A percentile compares a stretch with the other conserved stretches of the same genome.
These are phyloP conservation scores for Fusarium proliferatum DNA, from an alignment of 2,329 filamentous ascomycete species.

Conservation along the genomic window DNA sequence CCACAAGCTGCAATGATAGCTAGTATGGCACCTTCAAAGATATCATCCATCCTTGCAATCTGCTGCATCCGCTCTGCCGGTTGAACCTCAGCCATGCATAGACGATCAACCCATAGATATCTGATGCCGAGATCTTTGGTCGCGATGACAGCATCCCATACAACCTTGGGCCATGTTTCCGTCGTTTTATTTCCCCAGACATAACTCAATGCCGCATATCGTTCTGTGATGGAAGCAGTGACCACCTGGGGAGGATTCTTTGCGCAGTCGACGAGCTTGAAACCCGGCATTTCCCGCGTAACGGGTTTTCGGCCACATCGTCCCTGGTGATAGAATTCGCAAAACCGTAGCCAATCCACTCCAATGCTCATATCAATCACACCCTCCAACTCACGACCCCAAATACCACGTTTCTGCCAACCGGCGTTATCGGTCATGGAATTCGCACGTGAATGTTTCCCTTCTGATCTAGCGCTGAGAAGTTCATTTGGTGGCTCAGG, in stretches of 20 bases:
- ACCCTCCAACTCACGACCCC: constrained; percentile 49
- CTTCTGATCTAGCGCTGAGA: constrained; percentile 37
- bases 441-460: constrained; percentile 34
- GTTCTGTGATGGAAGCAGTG: constrained; percentile 43
- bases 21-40: constrained; percentile 50
- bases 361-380: constrained; percentile 47
- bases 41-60: constrained; percentile 52
- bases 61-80: constrained; percentile 46
- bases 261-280: constrained; percentile 50
- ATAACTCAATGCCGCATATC: constrained; percentile 51
- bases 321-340: constrained; percentile 48
- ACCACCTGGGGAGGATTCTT: constrained; percentile 48
- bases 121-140: constrained; percentile 47
- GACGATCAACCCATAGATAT: constrained; percentile 54
- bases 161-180: constrained; percentile 47
- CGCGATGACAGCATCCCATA: constrained; percentile 48
- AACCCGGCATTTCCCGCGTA: constrained; percentile 44
- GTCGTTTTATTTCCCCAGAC: constrained; percentile 47
- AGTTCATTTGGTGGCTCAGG: constrained; percentile 43
- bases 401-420: constrained; percentile 49
- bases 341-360: constrained; percentile 50
- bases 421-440: constrained; percentile 34
- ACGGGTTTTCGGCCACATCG: constrained; percentile 47
- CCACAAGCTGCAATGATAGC: constrained; percentile 55
- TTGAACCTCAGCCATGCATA: constrained; percentile 48